Conservation (phyloP, 2,329 filamentous ascomycete genomes). For the Pezicula rhizophila region DNA sequence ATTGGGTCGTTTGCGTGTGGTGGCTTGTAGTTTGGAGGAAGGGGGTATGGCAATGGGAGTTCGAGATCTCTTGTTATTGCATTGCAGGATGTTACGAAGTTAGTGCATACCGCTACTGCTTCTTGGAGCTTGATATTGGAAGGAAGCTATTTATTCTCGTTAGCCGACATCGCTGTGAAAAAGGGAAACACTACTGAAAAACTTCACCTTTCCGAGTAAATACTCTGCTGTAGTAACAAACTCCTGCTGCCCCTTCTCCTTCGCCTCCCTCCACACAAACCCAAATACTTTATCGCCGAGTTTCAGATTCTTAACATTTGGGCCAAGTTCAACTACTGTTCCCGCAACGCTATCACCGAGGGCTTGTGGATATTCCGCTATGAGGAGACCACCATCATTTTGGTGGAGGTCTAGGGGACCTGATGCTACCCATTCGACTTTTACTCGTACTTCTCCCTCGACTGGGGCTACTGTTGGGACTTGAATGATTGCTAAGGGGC, state of each 20-base stretch:
- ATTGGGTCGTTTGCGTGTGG: constrained; percentile 26
- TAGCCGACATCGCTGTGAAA: constrained; percentile 2
- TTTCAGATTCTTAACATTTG: constrained; percentile 34
- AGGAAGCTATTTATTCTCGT: constrained; percentile 29
- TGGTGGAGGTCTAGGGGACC: constrained; percentile 57
- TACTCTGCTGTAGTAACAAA: constrained; percentile 46
- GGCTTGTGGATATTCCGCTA: constrained; percentile 41
- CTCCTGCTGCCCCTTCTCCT: constrained; percentile 49
- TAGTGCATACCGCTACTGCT: constrained; percentile 47
- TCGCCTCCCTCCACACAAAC: constrained; percentile 41
- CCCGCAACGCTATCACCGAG: constrained; percentile 48
- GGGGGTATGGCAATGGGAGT: constrained; percentile 51
- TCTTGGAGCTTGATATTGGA: constrained; percentile 34
- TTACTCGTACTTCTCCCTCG: constrained; percentile 44
- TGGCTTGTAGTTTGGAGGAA: constrained; percentile 4
- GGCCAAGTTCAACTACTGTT: constrained; percentile 44
- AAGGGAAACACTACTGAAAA: constrained; percentile 8
- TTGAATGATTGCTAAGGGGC: constrained; percentile 28
- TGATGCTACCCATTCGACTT: constrained; percentile 52
- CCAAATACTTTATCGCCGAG: constrained; percentile 51
- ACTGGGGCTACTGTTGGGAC: constrained; percentile 23
- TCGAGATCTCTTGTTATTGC: constrained; percentile 43
- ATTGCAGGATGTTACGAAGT: constrained; percentile 55
- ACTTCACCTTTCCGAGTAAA: constrained; percentile 36
- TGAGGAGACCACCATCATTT: constrained; percentile 53